Base-by-base conservation (phyloP, 495 filamentous ascomycete species). In the Pseudevernia furfuracea region DNA sequence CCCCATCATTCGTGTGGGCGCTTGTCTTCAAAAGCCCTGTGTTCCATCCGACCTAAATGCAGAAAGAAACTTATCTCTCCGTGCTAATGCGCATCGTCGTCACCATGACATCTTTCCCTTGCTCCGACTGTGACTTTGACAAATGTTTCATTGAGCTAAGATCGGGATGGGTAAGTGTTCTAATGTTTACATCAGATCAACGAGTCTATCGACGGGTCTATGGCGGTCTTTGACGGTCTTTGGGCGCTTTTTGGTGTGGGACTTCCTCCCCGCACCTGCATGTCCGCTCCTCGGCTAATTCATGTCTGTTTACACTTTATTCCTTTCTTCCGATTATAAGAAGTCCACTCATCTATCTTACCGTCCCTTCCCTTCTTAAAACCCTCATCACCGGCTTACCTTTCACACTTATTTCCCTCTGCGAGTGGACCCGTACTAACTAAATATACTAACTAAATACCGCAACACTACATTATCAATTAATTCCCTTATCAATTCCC, bases 181-280 rank as follows among this genome's bases (percentile, higher is more conserved):
- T 28, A 3, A 17, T 52, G n/a, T 12, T 30, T 15, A 52, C 12
- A 52, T 63, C 61, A 38, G 61, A 30, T 28, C 17, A 44, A 63
- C 44, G 41, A 53, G 38, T 36, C 61, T 32, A 15, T 36, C 17
- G 32, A 63, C 46, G 41, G 61, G 38, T 44, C 61, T 32, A 9
- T 36, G 12, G 25, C 37, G 49, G 61, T 46, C 61, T 58, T 15
- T 23, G 52, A 21, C 8, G 60, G 60, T 39, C 60, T 38, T 28
- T 59, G 30, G 37, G 15, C 15, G 5, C 48, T 52, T 52, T 62
- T 57, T 12, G 57, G n/a, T 23, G n/a, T 61, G 19, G 30, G 23
- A 28, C 15, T 17, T n/a, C 6, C 3, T 12, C 49, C 53, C 61
- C 61, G 61, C 61, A 56, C 37, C 37, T 21, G 23, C 34, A 32